Evolutionary conservation across 164 flowering plant genomes (phyloP).

Genomic region (Platanus orientalis): DNA sequence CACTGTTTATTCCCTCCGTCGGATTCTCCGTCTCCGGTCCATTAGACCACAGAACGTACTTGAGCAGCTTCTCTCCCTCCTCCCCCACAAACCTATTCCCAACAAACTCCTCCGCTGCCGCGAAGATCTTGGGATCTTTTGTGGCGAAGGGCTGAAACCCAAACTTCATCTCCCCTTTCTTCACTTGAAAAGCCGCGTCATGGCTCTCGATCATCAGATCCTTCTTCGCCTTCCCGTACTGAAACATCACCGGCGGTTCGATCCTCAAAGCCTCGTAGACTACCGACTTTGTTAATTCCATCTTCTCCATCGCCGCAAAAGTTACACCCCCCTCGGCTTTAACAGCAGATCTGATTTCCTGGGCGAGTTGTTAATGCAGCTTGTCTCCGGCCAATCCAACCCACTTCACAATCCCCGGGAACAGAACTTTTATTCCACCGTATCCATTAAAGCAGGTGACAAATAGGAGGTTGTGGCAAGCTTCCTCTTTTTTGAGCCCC

Average conservation of each 20-base stretch:
- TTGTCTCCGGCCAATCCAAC: constrained; percentile 32
- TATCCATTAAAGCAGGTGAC: constrained; percentile 34
- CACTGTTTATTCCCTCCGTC: not conserved
- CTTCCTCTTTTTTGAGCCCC: constrained; percentile 42
- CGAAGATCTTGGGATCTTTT: constrained; percentile 46
- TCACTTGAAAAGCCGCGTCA: constrained; percentile 40
- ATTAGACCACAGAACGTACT: not conserved
- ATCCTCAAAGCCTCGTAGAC: constrained; percentile 14
- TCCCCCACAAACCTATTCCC: not conserved
- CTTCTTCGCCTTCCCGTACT: constrained; percentile 47
- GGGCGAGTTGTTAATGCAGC: constrained; percentile 32
- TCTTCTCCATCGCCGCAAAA: constrained; percentile 30
- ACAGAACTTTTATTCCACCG: constrained; percentile 37
- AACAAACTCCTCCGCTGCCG: constrained; percentile 34
- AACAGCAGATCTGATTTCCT: constrained; percentile 40
- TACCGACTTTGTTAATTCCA: constrained; percentile 20
- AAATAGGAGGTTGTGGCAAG: constrained; percentile 47
- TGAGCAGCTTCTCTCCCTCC: not conserved
- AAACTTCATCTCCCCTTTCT: constrained; percentile 53
- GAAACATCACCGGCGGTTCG: constrained; percentile 54
- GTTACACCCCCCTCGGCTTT: constrained; percentile 31
- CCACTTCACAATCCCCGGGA: constrained; percentile 41
- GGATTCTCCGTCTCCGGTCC: not conserved
- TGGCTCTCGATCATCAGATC: constrained; percentile 46
- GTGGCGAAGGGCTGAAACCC: constrained; percentile 61